These are phyloP conservation scores for Trichoderma cornu-damae DNA, from an alignment of 2,329 filamentous ascomycete species.

Conservation along the genomic window DNA sequence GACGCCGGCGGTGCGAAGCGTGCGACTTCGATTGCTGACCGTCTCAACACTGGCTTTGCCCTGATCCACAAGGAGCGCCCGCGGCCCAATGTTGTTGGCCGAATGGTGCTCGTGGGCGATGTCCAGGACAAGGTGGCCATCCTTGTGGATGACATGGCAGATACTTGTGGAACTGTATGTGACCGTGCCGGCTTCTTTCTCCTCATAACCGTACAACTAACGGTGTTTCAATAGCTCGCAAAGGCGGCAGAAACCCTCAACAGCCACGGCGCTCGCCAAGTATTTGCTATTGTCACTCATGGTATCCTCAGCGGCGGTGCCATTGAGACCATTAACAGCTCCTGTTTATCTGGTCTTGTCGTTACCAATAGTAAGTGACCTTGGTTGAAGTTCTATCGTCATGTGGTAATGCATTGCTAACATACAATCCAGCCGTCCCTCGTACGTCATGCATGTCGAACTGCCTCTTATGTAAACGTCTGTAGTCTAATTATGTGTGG, in stretches of 20 bases:
- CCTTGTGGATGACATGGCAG: constrained; percentile 96
- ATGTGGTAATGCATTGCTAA: constrained; percentile 23
- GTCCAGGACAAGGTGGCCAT: constrained; percentile 89
- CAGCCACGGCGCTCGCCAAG: constrained; percentile 77
- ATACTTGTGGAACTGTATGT: constrained; percentile 75
- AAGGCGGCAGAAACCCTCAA: constrained; percentile 90
- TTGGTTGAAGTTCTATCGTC: background rate
- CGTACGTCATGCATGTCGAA: constrained; percentile 23
- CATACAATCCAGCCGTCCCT: constrained; percentile 32
- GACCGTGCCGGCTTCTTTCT: background rate
- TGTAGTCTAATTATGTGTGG: constrained; percentile 2
- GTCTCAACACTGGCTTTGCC: constrained; percentile 83
- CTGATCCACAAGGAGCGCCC: constrained; percentile 96
- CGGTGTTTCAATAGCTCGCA: constrained; percentile 36
- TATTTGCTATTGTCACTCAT: constrained; percentile 93
- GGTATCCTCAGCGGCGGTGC: constrained; percentile 86
- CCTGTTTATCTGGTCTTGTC: constrained; percentile 70
- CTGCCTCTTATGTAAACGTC: background rate
- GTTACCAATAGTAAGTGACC: constrained; percentile 68
- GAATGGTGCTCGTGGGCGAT: constrained; percentile 92
- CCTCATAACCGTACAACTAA: constrained; percentile 1
- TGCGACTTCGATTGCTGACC: constrained; percentile 88
- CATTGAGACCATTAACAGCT: constrained; percentile 78
- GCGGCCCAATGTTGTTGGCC: constrained; percentile 76
- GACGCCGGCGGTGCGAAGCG: constrained; percentile 93